Percentiles rank a stretch among this genome's conserved stretches.
These are phyloP conservation scores for Fusarium chlamydosporum DNA, from an alignment of 2,329 filamentous ascomycete species.

Conservation along the genomic window DNA sequence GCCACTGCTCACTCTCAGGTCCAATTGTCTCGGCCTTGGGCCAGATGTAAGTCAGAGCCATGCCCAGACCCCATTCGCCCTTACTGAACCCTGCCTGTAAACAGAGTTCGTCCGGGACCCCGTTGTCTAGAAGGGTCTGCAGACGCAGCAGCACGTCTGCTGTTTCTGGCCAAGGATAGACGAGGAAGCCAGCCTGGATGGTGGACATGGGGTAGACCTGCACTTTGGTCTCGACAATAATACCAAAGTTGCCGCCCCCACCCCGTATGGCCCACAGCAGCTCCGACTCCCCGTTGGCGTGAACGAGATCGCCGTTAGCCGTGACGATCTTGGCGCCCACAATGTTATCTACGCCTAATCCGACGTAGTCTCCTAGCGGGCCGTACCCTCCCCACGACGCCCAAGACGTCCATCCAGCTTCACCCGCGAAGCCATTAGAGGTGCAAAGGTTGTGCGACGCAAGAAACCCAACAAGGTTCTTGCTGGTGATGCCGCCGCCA, in stretches of 20 bases:
- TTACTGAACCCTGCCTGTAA: constrained; percentile 9
- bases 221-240: constrained; percentile 31
- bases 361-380: constrained; percentile 26
- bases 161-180: constrained; percentile 12
- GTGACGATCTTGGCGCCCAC: constrained; percentile 32
- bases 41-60: constrained; percentile 17
- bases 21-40: constrained; percentile 6
- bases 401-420: constrained; percentile 36
- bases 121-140: constrained; percentile 7
- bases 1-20: constrained; percentile 7
- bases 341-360: constrained; percentile 40
- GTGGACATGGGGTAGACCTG: constrained; percentile 33
- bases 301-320: constrained; percentile 25
- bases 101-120: constrained; percentile 9
- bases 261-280: constrained; percentile 42
- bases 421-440: constrained; percentile 30
- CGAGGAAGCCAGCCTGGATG: constrained; percentile 12
- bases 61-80: constrained; percentile 17
- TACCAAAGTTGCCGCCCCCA: constrained; percentile 41
- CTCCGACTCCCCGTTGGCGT: constrained; percentile 22
- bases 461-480: constrained; percentile 29
- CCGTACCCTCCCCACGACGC: constrained; percentile 43
- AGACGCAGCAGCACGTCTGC: constrained; percentile 4
- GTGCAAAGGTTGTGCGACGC: constrained; percentile 32
- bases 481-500: constrained; percentile 35